A percentile compares a stretch with the other conserved stretches of the same genome.
phyloP scores from a whole-genome alignment of 108 stramenopile species.

The Fragilariopsis cylindrus region DNA sequence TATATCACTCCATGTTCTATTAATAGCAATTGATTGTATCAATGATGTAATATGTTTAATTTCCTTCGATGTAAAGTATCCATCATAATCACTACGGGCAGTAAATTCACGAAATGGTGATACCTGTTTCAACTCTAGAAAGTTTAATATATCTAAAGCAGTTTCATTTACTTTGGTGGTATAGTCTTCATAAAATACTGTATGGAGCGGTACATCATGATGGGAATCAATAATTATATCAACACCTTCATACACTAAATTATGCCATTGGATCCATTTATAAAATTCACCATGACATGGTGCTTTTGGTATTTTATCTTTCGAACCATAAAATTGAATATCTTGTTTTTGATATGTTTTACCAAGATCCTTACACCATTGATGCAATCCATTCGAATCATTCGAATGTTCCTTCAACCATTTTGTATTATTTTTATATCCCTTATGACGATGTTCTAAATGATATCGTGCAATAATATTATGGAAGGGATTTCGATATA shows the following conservation, averaged over 20 bases:
- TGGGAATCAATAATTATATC: slow-evolving; percentile 15
- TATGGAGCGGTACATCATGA: slow-evolving; percentile 47
- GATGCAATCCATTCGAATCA: slow-evolving; percentile 40
- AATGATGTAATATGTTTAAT: slow-evolving; percentile 10
- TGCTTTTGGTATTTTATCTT: slow-evolving; percentile 33
- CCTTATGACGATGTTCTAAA: slow-evolving; percentile 42
- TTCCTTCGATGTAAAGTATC: slow-evolving; percentile 27
- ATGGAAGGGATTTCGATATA: slow-evolving; percentile 68
- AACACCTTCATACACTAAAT: slow-evolving; percentile 55
- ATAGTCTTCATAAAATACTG: slow-evolving; percentile 83
- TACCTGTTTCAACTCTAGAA: slow-evolving; percentile 50
- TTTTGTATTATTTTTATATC: slow-evolving; percentile 22
- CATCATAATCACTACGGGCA: slow-evolving; percentile 19
- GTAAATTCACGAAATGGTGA: slow-evolving; percentile 29
- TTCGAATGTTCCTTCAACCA: slow-evolving; percentile 30
- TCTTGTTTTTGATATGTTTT: slow-evolving; percentile 9
- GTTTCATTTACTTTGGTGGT: slow-evolving; percentile 51
- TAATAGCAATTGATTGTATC: slow-evolving; percentile 26
- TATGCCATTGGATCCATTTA: slow-evolving; percentile 86
- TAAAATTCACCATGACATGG: slow-evolving; percentile 82
- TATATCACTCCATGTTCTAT: slow-evolving; percentile 31
- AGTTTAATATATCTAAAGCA: slow-evolving; percentile 52
- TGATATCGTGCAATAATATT: slow-evolving; percentile 78
- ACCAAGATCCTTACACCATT: slow-evolving; percentile 39
- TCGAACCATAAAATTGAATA: slow-evolving; percentile 28